These are phyloP conservation scores for Citrus australasica DNA, from an alignment of 345 rosid species.

Conservation along the genomic window DNA sequence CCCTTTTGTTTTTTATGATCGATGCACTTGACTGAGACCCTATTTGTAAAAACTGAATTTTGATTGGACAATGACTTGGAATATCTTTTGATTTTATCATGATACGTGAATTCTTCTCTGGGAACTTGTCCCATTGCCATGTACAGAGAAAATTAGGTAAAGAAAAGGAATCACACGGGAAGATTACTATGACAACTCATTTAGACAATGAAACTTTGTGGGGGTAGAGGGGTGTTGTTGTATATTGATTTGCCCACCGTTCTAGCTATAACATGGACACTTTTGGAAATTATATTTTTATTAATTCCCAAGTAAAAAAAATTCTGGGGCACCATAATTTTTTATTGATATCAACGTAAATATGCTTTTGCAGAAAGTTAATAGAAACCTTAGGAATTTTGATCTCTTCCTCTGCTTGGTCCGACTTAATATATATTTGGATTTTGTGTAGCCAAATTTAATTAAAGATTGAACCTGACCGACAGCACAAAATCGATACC, in stretches of 20 bases:
- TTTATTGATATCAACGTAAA: not conserved
- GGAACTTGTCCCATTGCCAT: constrained; percentile 7
- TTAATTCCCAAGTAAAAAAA: not conserved
- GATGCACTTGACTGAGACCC: constrained; percentile 15
- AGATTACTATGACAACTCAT: constrained; percentile 24
- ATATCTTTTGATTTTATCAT: not conserved
- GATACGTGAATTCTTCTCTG: not conserved
- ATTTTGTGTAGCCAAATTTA: not conserved
- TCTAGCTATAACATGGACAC: not conserved
- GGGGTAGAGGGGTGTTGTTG: not conserved
- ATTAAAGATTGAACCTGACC: not conserved
- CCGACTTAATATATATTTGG: not conserved
- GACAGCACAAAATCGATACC: not conserved
- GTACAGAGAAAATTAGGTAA: constrained; percentile 27
- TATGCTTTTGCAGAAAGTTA: not conserved
- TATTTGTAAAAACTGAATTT: constrained; percentile 11
- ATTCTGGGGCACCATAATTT: not conserved
- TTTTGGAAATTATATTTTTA: not conserved
- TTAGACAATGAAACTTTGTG: constrained; percentile 22
- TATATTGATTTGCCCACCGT: not conserved
- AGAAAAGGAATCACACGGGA: constrained; percentile 10
- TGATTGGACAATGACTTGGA: constrained; percentile 19
- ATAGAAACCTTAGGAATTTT: not conserved
- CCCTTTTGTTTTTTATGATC: not conserved
- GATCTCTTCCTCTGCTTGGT: not conserved